These are phyloP conservation scores for Fulvia fulva DNA, from an alignment of 2,329 filamentous ascomycete genomes.

Conservation along the genomic window DNA sequence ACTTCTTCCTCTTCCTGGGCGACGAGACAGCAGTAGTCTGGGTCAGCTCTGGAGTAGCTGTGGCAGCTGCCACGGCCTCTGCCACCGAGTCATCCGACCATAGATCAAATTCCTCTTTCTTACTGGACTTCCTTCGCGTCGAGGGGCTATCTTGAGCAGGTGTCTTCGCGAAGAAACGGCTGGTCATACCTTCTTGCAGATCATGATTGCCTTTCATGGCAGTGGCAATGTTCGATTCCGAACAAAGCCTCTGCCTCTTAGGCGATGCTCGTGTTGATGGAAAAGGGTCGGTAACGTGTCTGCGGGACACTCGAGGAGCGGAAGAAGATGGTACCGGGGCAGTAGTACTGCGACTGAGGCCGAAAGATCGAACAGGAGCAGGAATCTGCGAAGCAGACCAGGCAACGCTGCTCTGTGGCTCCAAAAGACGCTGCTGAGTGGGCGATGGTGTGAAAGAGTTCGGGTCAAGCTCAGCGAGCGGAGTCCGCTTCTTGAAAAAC, in stretches of 20 bases:
- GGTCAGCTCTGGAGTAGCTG: conserved; percentile 20
- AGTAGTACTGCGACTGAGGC: conserved; percentile 13
- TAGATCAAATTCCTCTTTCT: conserved; percentile 41
- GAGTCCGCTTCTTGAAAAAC: conserved; percentile 63
- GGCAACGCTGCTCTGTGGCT: conserved; percentile 49
- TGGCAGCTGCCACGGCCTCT: conserved; percentile 39
- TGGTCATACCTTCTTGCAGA: conserved; percentile 34
- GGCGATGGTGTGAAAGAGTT: conserved; percentile 65
- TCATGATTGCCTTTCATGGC: conserved; percentile 23
- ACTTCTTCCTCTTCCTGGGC: conserved; percentile 29
- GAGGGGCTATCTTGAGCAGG: conserved; percentile 40
- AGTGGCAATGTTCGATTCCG: conserved; percentile 34
- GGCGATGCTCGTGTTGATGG: conserved; percentile 12
- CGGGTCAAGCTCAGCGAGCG: conserved; percentile 63
- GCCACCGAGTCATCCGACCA: conserved; percentile 48
- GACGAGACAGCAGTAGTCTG: conserved; percentile 14
- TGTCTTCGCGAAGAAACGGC: conserved; percentile 42
- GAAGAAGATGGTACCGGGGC: conserved; percentile 38
- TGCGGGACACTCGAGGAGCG: conserved; percentile 41
- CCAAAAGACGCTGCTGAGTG: conserved; percentile 57
- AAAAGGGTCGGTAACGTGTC: conserved; percentile 36
- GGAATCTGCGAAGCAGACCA: conserved; percentile 52
- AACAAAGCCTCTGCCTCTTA: conserved; percentile 37
- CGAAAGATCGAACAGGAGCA: conserved; percentile 26
- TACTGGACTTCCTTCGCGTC: conserved; percentile 34